These are phyloP conservation scores for Straminergon stramineum DNA, from an alignment of 225 moss, liverwort and hornwort species.

Conservation along the genomic window DNA sequence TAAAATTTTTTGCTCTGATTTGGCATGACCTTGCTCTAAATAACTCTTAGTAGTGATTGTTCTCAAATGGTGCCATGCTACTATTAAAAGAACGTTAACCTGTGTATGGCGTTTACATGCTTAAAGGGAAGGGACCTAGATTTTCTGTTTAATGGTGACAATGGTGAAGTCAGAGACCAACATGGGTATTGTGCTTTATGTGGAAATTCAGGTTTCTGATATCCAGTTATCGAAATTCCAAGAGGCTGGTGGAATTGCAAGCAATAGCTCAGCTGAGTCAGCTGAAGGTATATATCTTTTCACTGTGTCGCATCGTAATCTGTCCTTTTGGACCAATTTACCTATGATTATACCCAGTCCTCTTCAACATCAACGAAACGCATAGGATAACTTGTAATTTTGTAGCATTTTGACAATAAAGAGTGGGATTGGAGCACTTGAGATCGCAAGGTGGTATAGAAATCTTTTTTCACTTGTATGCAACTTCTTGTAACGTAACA, in stretches of 20 bases:
- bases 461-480: neutral
- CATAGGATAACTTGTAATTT: neutral
- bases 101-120: neutral
- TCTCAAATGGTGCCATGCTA: neutral
- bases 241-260: constrained; percentile 30
- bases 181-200: neutral
- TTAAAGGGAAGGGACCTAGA: neutral
- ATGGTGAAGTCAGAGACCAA: neutral
- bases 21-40: neutral
- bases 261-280: constrained; percentile 32
- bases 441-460: neutral
- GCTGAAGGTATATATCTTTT: constrained; percentile 7
- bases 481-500: neutral
- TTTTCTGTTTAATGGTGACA: neutral
- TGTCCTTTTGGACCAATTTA: neutral
- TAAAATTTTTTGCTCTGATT: neutral
- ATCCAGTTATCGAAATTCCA: constrained; percentile 20
- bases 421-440: neutral
- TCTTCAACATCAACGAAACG: neutral
- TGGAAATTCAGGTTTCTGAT: constrained; percentile 27
- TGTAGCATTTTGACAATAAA: neutral
- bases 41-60: neutral
- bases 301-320: neutral
- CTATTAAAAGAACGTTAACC: neutral
- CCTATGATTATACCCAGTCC: neutral